Percentiles rank a stretch among this genome's conserved stretches.
phyloP scores from a whole-genome alignment of 345 rosid genomes.

The Euphorbia pulcherrima region DNA sequence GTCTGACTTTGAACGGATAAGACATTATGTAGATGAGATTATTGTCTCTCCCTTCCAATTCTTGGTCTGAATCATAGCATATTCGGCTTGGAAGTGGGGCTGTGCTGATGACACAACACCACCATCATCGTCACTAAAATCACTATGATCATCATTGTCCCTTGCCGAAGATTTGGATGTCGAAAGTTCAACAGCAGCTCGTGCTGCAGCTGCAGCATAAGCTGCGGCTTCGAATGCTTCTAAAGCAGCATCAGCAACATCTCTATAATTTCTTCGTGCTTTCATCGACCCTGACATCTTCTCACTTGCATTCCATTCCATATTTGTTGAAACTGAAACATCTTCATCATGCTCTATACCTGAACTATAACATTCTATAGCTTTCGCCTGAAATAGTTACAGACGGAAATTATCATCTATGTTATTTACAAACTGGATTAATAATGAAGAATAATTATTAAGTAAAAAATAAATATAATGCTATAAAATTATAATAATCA shows the following conservation, averaged over 20 bases:
- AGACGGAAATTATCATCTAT: neutral
- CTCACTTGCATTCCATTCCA: slow-evolving; percentile 12
- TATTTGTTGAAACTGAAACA: neutral
- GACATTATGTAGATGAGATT: neutral
- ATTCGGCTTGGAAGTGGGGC: neutral
- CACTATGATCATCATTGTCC: slow-evolving; percentile 21
- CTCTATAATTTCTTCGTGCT: slow-evolving; percentile 23
- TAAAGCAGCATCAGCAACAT: slow-evolving; percentile 37
- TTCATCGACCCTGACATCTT: slow-evolving; percentile 21
- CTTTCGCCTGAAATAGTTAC: slow-evolving; percentile 22
- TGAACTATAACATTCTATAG: slow-evolving; percentile 3
- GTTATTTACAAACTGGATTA: neutral
- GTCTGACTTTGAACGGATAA: neutral
- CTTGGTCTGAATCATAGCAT: too few species aligned
- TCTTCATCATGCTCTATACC: slow-evolving; percentile 4
- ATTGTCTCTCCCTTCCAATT: neutral
- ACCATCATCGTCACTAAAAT: neutral
- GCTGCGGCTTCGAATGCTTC: slow-evolving; percentile 47
- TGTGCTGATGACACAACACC: neutral
- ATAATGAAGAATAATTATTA: too few species aligned
- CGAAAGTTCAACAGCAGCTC: slow-evolving; percentile 46
- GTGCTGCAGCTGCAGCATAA: slow-evolving; percentile 50
- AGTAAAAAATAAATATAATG: too few species aligned
- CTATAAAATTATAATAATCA: too few species aligned
- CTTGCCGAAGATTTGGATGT: slow-evolving; percentile 23